A percentile compares a stretch with the other conserved stretches of the same genome.
phyloP scores from a whole-genome alignment of 1,284 basidiomycete species.

The Sporisorium graminicola region DNA sequence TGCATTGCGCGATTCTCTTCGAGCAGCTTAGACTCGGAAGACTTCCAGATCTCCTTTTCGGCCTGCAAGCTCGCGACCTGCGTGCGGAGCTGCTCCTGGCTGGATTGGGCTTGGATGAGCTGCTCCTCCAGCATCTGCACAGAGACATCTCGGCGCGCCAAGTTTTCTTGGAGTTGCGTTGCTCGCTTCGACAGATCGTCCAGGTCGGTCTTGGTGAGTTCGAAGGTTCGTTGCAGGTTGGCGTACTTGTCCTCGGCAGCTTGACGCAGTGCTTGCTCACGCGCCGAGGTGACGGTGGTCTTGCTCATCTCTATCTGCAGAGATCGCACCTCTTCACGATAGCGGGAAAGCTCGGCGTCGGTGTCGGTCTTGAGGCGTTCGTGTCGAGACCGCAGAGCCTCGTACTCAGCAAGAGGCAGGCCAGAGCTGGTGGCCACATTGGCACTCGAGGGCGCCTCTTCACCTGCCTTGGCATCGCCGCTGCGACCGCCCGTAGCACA shows the following conservation, averaged over 20 bases:
- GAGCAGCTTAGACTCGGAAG: conserved; percentile 72
- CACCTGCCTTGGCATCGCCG: conserved; percentile 13
- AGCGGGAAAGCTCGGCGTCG: conserved; percentile 76
- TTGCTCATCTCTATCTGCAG: conserved; percentile 73
- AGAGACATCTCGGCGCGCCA: conserved; percentile 71
- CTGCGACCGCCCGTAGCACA: conserved; percentile 70
- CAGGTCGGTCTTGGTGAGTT: conserved; percentile 67
- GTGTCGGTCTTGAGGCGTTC: conserved; percentile 84
- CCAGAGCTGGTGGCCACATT: conserved; percentile 6
- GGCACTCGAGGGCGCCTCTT: conserved; percentile 11
- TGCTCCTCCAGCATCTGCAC: conserved; percentile 74
- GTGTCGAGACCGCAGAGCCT: conserved; percentile 68
- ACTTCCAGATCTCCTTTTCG: conserved; percentile 78
- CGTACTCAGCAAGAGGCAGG: conserved; percentile 39
- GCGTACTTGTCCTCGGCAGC: conserved; percentile 71
- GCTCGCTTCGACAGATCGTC: conserved; percentile 68
- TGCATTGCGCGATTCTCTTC: conserved; percentile 85
- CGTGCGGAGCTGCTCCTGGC: conserved; percentile 73
- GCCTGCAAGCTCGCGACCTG: conserved; percentile 87
- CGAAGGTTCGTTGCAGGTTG: conserved; percentile 61
- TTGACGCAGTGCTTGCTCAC: conserved; percentile 61
- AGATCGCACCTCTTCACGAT: conserved; percentile 81
- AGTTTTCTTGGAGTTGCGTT: conserved; percentile 66
- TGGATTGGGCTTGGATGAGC: conserved; percentile 71
- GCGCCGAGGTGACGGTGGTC: conserved; percentile 72